Percentiles rank a stretch among this genome's conserved stretches.
phyloP scores from a whole-genome alignment of 2,329 filamentous ascomycete species.

The Neospermospora avenae region DNA sequence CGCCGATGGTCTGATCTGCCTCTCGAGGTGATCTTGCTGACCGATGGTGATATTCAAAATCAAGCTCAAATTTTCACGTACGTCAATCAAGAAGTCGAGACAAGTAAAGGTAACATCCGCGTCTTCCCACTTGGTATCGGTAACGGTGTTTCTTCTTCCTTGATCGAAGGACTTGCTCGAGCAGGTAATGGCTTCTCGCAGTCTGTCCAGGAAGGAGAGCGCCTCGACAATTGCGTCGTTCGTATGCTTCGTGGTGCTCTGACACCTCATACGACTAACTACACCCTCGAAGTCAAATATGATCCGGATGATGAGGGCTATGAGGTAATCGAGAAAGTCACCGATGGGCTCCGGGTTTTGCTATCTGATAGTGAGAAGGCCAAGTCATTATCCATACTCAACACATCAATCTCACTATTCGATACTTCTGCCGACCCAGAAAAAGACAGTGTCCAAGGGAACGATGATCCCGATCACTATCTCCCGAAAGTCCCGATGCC shows the following conservation, averaged over 20 bases:
- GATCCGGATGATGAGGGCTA: conserved; percentile 49
- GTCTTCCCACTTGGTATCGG: conserved; percentile 57
- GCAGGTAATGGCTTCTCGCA: conserved; percentile 59
- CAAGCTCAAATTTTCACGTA: conserved; percentile 44
- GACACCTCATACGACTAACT: conserved; percentile 63
- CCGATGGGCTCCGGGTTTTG: conserved; percentile 44
- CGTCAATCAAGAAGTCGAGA: conserved; percentile 41
- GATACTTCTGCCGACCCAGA: conserved; percentile 41
- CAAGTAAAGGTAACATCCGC: conserved; percentile 44
- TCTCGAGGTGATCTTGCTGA: conserved; percentile 53
- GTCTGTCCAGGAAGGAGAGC: conserved; percentile 58
- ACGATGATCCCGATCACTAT: conserved; percentile 43
- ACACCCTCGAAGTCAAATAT: conserved; percentile 62
- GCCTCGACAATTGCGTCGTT: conserved; percentile 65
- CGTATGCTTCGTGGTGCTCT: conserved; percentile 72
- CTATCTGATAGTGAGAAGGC: conserved; percentile 15
- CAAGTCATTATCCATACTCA: conserved; percentile 29
- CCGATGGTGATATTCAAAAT: conserved; percentile 54
- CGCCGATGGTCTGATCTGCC: conserved; percentile 44
- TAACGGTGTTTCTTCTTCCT: conserved; percentile 45
- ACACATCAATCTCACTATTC: conserved; percentile 52
- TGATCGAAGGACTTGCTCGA: conserved; percentile 53
- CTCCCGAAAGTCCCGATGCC: conserved; percentile 53
- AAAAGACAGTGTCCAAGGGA: conserved; percentile 30
- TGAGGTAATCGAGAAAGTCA: conserved; percentile 58